phyloP scores from a whole-genome alignment of 345 rosid species.

The Rhodamnia rubescens region DNA sequence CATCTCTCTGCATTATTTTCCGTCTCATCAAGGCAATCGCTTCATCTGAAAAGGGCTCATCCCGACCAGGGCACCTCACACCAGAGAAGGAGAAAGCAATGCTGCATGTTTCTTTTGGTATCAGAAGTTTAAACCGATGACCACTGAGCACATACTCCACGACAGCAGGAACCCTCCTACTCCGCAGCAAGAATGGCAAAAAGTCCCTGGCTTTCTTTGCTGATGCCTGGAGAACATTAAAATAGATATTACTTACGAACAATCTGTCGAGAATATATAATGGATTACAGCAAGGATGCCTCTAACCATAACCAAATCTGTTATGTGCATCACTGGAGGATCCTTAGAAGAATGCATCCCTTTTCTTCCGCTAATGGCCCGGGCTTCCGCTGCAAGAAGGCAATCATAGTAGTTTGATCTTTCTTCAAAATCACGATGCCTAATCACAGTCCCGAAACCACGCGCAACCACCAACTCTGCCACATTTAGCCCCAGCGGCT shows the following conservation, averaged over 20 bases:
- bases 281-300: background rate
- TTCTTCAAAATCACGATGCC: conserved; percentile 94
- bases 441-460: conserved; percentile 70
- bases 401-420: conserved; percentile 87
- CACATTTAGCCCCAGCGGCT: conserved; percentile 58
- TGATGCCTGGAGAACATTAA: conserved; percentile 37
- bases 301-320: conserved; percentile 64
- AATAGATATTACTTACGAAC: background rate
- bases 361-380: conserved; percentile 65
- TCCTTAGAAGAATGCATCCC: conserved; percentile 82
- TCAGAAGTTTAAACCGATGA: conserved; percentile 88
- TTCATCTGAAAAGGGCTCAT: conserved; percentile 84
- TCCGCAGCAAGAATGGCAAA: conserved; percentile 71
- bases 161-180: conserved; percentile 65
- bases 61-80: conserved; percentile 95
- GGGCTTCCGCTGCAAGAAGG: conserved; percentile 88
- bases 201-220: conserved; percentile 87
- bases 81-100: conserved; percentile 98
- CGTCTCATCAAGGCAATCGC: conserved; percentile 92
- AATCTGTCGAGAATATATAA: background rate
- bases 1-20: conserved; percentile 93
- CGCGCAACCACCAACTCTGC: conserved; percentile 76
- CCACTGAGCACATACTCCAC: conserved; percentile 98
- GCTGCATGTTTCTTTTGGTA: conserved; percentile 92
- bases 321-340: conserved; percentile 66